These are phyloP conservation scores for Austroboletus festivus DNA, from an alignment of 768 basidiomycete species.

Conservation along the genomic window DNA sequence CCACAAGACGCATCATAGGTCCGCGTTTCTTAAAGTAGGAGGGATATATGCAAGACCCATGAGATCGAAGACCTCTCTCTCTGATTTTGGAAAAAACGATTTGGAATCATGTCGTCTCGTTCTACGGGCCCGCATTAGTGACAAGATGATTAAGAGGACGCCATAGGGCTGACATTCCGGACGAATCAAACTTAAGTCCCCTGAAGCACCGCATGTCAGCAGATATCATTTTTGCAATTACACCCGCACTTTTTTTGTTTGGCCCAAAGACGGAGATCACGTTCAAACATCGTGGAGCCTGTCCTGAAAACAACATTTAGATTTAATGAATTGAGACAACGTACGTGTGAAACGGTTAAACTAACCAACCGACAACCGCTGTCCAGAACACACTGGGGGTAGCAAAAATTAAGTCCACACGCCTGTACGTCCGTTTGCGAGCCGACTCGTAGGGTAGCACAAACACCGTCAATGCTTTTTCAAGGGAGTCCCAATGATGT, in stretches of 20 bases:
- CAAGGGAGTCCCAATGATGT: conserved; percentile 74
- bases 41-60: conserved; percentile 69
- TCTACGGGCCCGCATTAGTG: not conserved
- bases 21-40: conserved; percentile 70
- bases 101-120: conserved; percentile 66
- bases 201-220: conserved; percentile 33
- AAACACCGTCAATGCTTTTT: conserved; percentile 83
- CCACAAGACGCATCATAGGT: too few species aligned
- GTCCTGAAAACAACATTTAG: conserved; percentile 47
- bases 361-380: conserved; percentile 84
- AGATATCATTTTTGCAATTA: not conserved
- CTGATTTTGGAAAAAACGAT: conserved; percentile 56
- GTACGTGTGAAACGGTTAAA: not conserved
- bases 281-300: conserved; percentile 86
- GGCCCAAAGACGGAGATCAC: conserved; percentile 76
- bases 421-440: conserved; percentile 48
- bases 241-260: conserved; percentile 52
- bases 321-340: not conserved
- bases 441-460: conserved; percentile 45
- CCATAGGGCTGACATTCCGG: conserved; percentile 57
- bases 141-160: not conserved
- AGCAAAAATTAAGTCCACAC: conserved; percentile 84
- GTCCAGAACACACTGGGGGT: conserved; percentile 80
- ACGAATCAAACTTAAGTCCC: conserved; percentile 82
- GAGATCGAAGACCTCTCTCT: conserved; percentile 69